Evolutionary conservation across 768 basidiomycete species (phyloP), one percentile per base, ranked within the genome.

Genomic region (Mycena sanguinolenta): DNA sequence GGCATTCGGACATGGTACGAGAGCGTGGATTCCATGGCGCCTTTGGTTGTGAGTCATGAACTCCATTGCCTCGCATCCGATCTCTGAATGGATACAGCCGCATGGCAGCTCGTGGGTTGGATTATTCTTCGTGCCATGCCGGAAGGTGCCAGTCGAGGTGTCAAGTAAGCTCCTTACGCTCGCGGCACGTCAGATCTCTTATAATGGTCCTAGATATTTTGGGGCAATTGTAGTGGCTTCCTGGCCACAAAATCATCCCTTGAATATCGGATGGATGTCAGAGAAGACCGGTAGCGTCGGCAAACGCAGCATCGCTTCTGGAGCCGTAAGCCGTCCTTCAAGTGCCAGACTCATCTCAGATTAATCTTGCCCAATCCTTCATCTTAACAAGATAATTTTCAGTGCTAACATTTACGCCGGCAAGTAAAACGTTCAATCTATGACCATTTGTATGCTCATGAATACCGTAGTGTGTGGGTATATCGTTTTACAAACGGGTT

Each of bases 191-290:
- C 60, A 38, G 23, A 69, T 32, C 46, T 46, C 46, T 53, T 25
- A n/a, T 12, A n/a, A 30, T 36, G 27, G 3, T 39, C 4, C 23
- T 39, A 77, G 74, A 60, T 76, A 83, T 55, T 74, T 81, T 38
- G 81, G 81, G 10, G 82, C 79, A 2, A 71, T 82, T 2, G 70
- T 82, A 44, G 78, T 82, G 0, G 80, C 81, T 13, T 79, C 79
- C 2, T 83, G 82, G 82, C 82, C 82, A 1, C 80, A 79, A 19
- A 82, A 81, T 4, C 81, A 83, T 71, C 82, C 82, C 2, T 66
- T 83, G 42, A 83, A 82, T 54, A 80, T 83, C 49, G 82, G 81
- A 1, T 83, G 82, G 82, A 81, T 83, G 77, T 79, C 81, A 0
- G 82, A 83, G 67, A 83, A 83, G 57, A 82, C 81, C 4, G 81